A percentile compares a stretch with the other conserved stretches of the same genome.
Evolutionary conservation across 2,329 filamentous ascomycete species (phyloP).

Genomic region (Aspergillus viridinutans): DNA sequence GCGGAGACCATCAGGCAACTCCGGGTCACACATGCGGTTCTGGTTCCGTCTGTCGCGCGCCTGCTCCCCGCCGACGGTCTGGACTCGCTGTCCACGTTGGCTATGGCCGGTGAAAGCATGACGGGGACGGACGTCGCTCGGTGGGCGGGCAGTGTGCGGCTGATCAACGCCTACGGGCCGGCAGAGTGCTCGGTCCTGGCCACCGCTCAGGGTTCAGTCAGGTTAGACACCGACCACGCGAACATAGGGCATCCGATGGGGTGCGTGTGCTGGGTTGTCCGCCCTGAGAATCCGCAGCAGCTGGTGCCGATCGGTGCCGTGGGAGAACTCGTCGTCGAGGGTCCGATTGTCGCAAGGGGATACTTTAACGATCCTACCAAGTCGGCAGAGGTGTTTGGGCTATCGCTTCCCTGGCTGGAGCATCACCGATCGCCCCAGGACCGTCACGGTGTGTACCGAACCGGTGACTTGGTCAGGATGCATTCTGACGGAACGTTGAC

Average conservation of each 20-base stretch:
- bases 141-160: background rate
- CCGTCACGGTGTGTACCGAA: too few relatives aligned
- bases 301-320: background rate
- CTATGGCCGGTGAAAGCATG: background rate
- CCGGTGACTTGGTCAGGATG: background rate
- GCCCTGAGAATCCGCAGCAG: background rate
- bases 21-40: background rate
- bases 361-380: background rate
- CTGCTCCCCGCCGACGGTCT: background rate
- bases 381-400: background rate
- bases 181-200: background rate
- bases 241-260: background rate
- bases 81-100: background rate
- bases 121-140: background rate
- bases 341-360: background rate
- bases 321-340: background rate
- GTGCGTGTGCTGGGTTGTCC: background rate
- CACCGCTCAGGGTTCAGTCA: background rate
- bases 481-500: conserved; percentile 65
- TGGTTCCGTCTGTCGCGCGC: background rate
- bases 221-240: background rate
- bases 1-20: background rate
- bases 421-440: background rate
- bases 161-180: background rate
- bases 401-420: background rate